A percentile compares a stretch with the other conserved stretches of the same genome.
Evolutionary conservation across 768 basidiomycete genomes (phyloP).

Genomic region (Suillus spraguei): DNA sequence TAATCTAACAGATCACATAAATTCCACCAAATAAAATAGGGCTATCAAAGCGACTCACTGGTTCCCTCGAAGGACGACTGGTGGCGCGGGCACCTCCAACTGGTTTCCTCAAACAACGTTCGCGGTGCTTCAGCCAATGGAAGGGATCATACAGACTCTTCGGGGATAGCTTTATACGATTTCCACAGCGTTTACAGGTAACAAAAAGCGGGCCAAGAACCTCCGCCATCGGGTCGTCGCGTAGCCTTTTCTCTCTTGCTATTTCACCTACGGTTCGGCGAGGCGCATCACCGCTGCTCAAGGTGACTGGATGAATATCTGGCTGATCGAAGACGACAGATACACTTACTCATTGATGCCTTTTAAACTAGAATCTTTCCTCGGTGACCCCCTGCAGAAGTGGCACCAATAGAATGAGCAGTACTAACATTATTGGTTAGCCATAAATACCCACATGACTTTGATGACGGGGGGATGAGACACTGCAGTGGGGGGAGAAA

Average conservation of each 20-base stretch:
- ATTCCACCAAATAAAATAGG: not conserved
- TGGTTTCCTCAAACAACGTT: conserved; percentile 55
- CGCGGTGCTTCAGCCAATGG: conserved; percentile 69
- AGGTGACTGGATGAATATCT: conserved; percentile 14
- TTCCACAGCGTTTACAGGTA: conserved; percentile 56
- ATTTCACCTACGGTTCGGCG: conserved; percentile 45
- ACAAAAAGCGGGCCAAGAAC: conserved; percentile 54
- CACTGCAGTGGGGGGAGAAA: conserved; percentile 6
- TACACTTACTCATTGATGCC: conserved; percentile 24
- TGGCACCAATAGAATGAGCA: conserved; percentile 23
- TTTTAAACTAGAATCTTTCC: conserved; percentile 23
- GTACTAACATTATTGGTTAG: conserved; percentile 1
- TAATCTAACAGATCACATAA: conserved; percentile 17
- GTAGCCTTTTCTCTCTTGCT: conserved; percentile 51
- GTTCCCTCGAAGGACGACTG: conserved; percentile 25
- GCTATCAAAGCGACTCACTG: conserved; percentile 17
- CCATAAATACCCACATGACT: conserved; percentile 7
- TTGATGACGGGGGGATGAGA: conserved; percentile 1
- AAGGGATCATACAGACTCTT: conserved; percentile 68
- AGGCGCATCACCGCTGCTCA: conserved; percentile 29
- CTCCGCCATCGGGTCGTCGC: conserved; percentile 54
- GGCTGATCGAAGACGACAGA: conserved; percentile 2
- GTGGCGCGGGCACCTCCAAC: conserved; percentile 22
- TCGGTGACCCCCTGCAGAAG: conserved; percentile 30
- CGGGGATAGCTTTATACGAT: conserved; percentile 62